Evolutionary conservation across 1,284 basidiomycete species (phyloP), one percentile per base, ranked within the genome.

Genomic region (Moesziomyces globuligerus): DNA sequence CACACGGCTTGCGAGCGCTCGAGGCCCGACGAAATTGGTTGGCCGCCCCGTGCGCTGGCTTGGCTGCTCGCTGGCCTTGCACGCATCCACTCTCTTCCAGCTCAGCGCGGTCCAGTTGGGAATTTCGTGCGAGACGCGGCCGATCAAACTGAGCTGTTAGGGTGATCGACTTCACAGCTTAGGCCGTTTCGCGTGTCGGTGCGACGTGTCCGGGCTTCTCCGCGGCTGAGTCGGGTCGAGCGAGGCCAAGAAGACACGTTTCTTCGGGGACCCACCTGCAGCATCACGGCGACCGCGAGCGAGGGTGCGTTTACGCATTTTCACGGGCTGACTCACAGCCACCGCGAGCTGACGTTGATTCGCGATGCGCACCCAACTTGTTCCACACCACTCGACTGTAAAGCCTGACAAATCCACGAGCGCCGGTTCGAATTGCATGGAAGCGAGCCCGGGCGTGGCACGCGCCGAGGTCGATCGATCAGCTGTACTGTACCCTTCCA

Each of bases 11-110:
- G 20, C 13, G 18, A 11, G 24, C 5, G 9, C 25, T 43, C 13
- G 24, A n/a, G n/a, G n/a, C n/a, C n/a, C n/a, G n/a, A n/a, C n/a
- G 24, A 43, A 43, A 43, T 25, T 11, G 41, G 9, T 25, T 43
- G 18, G 24, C 34, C 26, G 45, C 49, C 18, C 58, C 58, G 51
- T 61, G 58, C 51, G 47, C 41, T 44, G 48, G 38, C 38, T 34
- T 23, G 23, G 23, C 32, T n/a, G 47, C 47, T 37, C 7, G 23
- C 17, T 18, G 46, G 32, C 32, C 15, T 17, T 34, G 32, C 32
- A 34, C 32, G 32, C 32, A 21, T 17, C 23, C 7, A 9, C 40
- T 24, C 21, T 40, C 38, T 48, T 48, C 47, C 47, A 48, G 25
- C 38, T 48, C 47, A 48, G 37, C 37, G 24, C 32, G 21, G n/a